A percentile compares a stretch with the other conserved stretches of the same genome.
Evolutionary conservation across 1,139 yeast species (phyloP).

Genomic region (Wickerhamiella pararugosa): DNA sequence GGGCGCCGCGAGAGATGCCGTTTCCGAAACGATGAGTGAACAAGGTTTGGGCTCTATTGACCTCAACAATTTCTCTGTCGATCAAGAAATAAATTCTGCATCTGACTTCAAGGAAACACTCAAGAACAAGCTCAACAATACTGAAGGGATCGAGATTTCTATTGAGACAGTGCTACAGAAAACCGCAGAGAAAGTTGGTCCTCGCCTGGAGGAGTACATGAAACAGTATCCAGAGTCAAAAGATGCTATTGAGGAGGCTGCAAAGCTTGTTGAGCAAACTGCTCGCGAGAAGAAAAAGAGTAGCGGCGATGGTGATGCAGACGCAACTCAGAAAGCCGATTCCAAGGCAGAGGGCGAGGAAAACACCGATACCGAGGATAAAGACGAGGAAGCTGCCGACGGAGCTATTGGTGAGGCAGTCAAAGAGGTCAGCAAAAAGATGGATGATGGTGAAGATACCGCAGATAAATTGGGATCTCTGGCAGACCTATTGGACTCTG

Average conservation of each 20-base stretch:
- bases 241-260: constrained; percentile 5
- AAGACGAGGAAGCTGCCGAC: background rate
- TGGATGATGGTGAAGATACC: constrained; percentile 4
- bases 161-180: constrained; percentile 1
- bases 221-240: constrained; percentile 3
- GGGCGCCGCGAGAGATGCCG: constrained; percentile 3
- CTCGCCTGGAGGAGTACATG: constrained; percentile 3
- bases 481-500: constrained; percentile 7
- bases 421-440: constrained; percentile 1
- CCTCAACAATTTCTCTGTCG: background rate
- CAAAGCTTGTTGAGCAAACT: constrained; percentile 4
- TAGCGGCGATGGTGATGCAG: background rate
- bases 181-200: constrained; percentile 3
- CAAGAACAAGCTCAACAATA: background rate
- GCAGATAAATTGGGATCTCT: constrained; percentile 2
- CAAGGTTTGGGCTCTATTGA: background rate
- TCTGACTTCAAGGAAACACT: constrained; percentile 3
- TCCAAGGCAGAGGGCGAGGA: background rate
- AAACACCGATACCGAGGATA: background rate
- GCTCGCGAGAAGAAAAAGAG: constrained; percentile 5
- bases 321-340: background rate
- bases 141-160: constrained; percentile 1
- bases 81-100: background rate
- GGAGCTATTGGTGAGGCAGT: constrained; percentile 5
- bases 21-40: background rate